These are phyloP conservation scores for Annulohypoxylon moriforme DNA, from an alignment of 495 filamentous ascomycete species.

Conservation along the genomic window DNA sequence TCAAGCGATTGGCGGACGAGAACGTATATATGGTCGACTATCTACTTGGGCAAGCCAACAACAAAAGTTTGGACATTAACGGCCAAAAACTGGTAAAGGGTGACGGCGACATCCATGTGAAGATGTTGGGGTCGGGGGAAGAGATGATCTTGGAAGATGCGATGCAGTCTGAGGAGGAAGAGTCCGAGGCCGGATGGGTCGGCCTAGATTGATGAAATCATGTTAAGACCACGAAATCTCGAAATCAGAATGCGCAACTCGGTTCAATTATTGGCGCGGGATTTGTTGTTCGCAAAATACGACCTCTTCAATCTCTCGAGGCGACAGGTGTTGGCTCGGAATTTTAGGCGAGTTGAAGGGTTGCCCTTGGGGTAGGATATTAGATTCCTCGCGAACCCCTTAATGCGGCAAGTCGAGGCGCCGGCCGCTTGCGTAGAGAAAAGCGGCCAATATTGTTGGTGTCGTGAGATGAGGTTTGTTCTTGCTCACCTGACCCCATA, in stretches of 20 bases:
- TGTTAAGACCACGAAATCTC: background rate
- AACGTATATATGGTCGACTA: conserved; percentile 90
- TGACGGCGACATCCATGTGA: conserved; percentile 30
- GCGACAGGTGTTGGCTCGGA: background rate
- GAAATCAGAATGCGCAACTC: background rate
- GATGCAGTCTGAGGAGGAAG: conserved; percentile 46
- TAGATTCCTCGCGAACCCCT: background rate
- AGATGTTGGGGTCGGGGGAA: conserved; percentile 46
- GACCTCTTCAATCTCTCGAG: background rate
- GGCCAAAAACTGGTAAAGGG: conserved; percentile 19
- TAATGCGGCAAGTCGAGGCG: background rate
- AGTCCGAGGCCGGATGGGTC: conserved; percentile 64
- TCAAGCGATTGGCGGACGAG: conserved; percentile 81
- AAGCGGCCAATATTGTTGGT: background rate
- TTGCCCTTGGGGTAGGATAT: background rate
- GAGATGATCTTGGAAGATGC: conserved; percentile 44
- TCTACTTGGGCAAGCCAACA: conserved; percentile 63
- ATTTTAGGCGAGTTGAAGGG: background rate
- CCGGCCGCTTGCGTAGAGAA: background rate
- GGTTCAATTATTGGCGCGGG: background rate
- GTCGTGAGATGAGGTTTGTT: conserved; percentile 15
- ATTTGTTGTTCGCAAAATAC: background rate
- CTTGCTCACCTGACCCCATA: background rate
- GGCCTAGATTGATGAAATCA: conserved; percentile 59
- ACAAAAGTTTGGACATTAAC: conserved; percentile 27